A percentile compares a stretch with the other conserved stretches of the same genome.
These are phyloP conservation scores for Amanita molliuscula DNA, from an alignment of 768 basidiomycete species.

Conservation along the genomic window DNA sequence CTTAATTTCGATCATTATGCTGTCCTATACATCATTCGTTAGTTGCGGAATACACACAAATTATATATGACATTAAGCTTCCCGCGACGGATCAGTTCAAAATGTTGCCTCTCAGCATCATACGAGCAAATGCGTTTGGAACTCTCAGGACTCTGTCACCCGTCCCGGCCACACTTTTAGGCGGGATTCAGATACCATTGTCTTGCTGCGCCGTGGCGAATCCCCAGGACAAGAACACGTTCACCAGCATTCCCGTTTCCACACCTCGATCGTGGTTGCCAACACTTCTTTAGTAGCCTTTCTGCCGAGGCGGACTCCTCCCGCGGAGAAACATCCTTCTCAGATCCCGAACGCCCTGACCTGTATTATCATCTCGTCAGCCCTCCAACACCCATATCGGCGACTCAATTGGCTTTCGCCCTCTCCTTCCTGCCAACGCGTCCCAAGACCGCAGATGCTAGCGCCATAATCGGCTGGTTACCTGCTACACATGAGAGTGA, in stretches of 20 bases:
- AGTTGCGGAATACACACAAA: neutral
- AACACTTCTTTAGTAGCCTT: neutral
- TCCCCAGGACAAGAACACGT: neutral
- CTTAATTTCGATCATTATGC: conserved; percentile 4
- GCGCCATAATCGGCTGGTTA: conserved; percentile 59
- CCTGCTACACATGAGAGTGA: conserved; percentile 30
- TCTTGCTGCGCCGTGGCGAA: neutral
- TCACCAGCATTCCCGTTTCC: neutral
- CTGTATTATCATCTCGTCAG: conserved; percentile 60
- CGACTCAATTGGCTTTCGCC: conserved; percentile 41
- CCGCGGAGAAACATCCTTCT: conserved; percentile 11
- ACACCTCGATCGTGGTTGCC: neutral
- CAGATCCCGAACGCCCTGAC: conserved; percentile 54
- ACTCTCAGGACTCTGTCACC: neutral
- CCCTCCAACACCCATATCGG: conserved; percentile 39
- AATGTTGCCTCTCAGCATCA: neutral
- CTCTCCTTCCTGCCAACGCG: conserved; percentile 48
- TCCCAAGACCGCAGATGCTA: conserved; percentile 33
- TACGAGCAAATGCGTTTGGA: neutral
- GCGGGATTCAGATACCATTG: neutral
- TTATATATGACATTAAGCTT: neutral
- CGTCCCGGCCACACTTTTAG: neutral
- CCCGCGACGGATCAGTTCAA: neutral
- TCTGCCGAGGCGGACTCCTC: neutral
- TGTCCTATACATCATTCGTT: conserved; percentile 2